Base-by-base conservation (phyloP, 257 asterid species). In the Ilex aquifolium region DNA sequence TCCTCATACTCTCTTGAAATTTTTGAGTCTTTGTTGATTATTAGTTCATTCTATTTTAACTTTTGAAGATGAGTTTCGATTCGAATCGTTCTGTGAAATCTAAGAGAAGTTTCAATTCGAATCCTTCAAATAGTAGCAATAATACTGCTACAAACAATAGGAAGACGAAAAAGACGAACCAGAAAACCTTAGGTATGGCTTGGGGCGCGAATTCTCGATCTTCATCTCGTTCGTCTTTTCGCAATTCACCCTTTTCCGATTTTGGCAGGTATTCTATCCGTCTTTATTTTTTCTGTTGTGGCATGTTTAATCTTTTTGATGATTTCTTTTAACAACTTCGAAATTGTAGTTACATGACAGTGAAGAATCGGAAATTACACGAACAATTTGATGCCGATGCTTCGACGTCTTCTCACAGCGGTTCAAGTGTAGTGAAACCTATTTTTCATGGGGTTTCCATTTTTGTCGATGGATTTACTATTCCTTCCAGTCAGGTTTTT, bases 381-480 rank as follows among this genome's bases (percentile, higher is more conserved):
- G 79, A 89, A 56, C 97, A 92, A 71, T 92, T 87, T 72, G 83
- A 80, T 65, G 91, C 96, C 0, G 96, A 86, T 70, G 97, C 99
- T 59, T 82, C 95, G 49, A 85, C 83, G 76, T 74, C 97, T 77
- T 83, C 87, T 36, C 77, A 57, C 62, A 76, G 82, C 61, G 90
- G 79, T 21, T 62, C 85, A 39, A 64, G 62, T 63, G 73, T 75
- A 30, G 82, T 70, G 72, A 84, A 59, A 44, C 69, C 80, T 76
- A 79, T 89, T 68, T 92, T 92, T 78, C 65, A 65, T 9, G 91
- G 99, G 42, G 93, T 92, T 70, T 83, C 95, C 1, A 89, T 92
- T 65, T 92, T 92, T 78, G 96, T 92, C 44, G 99, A 92, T 80
- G 99, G 99, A 75, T 92, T 89, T 70, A 92, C 99, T 10, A 79